Evolutionary conservation across 1,139 yeast species (phyloP).

Genomic region (Hyphopichia pseudoburtonii): DNA sequence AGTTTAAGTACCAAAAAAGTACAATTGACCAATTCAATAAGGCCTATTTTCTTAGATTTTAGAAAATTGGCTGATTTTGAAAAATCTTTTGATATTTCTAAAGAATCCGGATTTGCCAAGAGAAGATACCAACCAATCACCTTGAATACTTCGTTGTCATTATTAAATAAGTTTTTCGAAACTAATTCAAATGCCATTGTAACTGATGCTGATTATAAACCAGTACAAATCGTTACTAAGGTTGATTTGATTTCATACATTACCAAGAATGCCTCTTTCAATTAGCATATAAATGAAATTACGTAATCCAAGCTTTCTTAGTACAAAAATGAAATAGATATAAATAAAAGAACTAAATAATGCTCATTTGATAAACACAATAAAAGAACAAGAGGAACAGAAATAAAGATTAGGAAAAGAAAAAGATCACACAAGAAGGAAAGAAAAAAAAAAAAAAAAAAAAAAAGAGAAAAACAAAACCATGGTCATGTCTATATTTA

Average conservation of each 20-base stretch:
- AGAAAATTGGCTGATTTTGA: conserved; percentile 69
- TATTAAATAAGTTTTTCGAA: conserved; percentile 79
- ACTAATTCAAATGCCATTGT: conserved; percentile 85
- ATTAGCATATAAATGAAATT: background rate
- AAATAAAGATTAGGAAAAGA: background rate
- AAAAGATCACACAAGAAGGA: background rate
- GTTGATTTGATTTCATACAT: conserved; percentile 77
- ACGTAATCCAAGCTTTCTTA: too few species aligned
- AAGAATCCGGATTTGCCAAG: conserved; percentile 62
- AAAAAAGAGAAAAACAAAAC: too few species aligned
- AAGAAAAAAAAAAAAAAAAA: background rate
- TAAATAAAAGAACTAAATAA: too few species aligned
- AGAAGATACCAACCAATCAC: conserved; percentile 68
- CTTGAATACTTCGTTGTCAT: conserved; percentile 63
- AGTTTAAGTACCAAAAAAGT: conserved; percentile 64
- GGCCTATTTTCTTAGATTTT: conserved; percentile 69
- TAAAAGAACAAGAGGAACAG: background rate
- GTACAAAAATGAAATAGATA: too few species aligned
- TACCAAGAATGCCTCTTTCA: conserved; percentile 33
- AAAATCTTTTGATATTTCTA: conserved; percentile 63
- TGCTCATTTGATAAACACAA: background rate
- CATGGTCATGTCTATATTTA: too few species aligned
- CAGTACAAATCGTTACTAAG: conserved; percentile 84
- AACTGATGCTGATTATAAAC: conserved; percentile 69
- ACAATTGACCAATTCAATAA: conserved; percentile 60